Evolutionary conservation across 208 protist species (phyloP), one percentile per base, ranked within the genome.

Genomic region (Leishmania mexicana): DNA sequence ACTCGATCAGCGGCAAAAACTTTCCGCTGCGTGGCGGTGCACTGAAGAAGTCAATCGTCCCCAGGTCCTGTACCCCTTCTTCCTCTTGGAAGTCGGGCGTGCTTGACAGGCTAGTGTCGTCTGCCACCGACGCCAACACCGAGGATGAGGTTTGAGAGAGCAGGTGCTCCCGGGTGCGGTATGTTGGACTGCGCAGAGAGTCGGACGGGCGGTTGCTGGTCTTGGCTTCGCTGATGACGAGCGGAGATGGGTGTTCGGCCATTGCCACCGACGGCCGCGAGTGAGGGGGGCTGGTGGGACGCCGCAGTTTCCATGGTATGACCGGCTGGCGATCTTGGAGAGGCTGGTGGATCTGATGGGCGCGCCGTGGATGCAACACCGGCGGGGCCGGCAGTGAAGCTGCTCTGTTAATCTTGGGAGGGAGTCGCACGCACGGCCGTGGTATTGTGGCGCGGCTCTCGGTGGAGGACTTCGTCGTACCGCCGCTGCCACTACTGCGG

Each of bases 1-100:
- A 87, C 24, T 77, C 58, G 51, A 90, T 85, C 17, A 90, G 77
- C n/a, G 79, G 70, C 51, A 81, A 75, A 73, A 84, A 90, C n/a
- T 81, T 79, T 2, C 84, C 84, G 19, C 70, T 73, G 2, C 58
- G 75, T 15, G 87, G 83, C 58, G 79, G 53, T 0, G 73, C 79
- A 71, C 78, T 45, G 80, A 83, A 87, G 64, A 86, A 85, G 24
- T 35, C 58, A 3, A 71, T 57, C 24, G 42, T 19, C 60, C n/a
- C 17, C 57, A 54, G 71, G 60, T n/a, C 75, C 76, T 40, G 10
- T 4, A n/a, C 38, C 62, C 47, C 84, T 31, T 86, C 83, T 53
- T 81, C 84, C 49, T 73, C 81, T 11, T 42, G 5, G 51, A 31
- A 67, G 47, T 40, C 76, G 40, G 76, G 68, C 8, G 71, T 62